phyloP scores from a whole-genome alignment of 805 yeast genomes.

The Wickerhamiella vanderwaltii region DNA sequence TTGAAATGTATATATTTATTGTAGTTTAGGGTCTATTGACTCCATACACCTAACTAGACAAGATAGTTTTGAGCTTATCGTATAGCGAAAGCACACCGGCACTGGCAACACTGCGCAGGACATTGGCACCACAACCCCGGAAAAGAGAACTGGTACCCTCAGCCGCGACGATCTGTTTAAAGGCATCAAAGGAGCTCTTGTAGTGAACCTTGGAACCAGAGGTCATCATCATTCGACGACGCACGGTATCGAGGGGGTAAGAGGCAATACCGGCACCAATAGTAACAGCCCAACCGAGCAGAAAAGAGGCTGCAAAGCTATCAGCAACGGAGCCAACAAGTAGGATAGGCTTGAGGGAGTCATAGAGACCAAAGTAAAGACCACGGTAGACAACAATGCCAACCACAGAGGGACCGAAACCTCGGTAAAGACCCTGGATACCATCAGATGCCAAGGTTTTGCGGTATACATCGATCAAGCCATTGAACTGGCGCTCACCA shows the following conservation, averaged over 20 bases:
- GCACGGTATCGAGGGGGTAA: conserved; percentile 93
- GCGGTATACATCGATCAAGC: conserved; percentile 87
- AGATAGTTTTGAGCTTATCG: conserved; percentile 88
- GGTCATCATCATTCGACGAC: conserved; percentile 99
- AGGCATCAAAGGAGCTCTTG: conserved; percentile 83
- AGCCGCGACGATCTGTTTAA: conserved; percentile 75
- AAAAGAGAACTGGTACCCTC: conserved; percentile 83
- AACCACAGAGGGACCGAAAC: conserved; percentile 91
- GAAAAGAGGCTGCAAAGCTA: conserved; percentile 82
- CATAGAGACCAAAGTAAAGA: conserved; percentile 91
- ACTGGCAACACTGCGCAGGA: conserved; percentile 97
- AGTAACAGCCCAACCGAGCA: conserved; percentile 90
- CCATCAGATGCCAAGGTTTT: conserved; percentile 88
- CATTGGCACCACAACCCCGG: conserved; percentile 98
- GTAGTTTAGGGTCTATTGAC: too few species aligned
- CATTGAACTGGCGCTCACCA: conserved; percentile 89
- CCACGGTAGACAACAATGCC: conserved; percentile 97
- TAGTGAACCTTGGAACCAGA: conserved; percentile 90
- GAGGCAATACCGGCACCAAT: conserved; percentile 95
- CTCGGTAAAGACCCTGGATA: conserved; percentile 94
- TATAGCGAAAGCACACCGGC: conserved; percentile 95
- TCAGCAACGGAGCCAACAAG: conserved; percentile 83
- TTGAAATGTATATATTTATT: too few species aligned
- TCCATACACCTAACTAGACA: conserved; percentile 86
- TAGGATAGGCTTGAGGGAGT: conserved; percentile 82